phyloP scores from a whole-genome alignment of 2,329 filamentous ascomycete genomes.

The Trichophyton equinum region DNA sequence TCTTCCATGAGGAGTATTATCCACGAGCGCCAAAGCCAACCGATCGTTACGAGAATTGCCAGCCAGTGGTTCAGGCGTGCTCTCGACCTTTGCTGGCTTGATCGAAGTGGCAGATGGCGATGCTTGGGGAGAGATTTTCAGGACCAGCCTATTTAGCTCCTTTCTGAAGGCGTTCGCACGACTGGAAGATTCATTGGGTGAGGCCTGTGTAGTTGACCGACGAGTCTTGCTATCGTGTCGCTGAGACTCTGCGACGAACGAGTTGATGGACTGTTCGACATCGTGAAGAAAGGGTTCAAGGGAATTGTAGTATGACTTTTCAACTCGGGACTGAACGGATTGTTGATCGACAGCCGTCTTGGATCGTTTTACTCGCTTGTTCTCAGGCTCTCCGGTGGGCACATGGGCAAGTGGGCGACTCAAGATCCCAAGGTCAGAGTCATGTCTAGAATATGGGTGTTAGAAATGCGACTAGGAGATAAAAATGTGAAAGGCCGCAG shows the following conservation, averaged over 20 bases:
- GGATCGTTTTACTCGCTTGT: constrained; percentile 32
- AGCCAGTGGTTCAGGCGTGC: constrained; percentile 13
- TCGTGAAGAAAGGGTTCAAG: constrained; percentile 32
- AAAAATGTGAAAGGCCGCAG: not conserved
- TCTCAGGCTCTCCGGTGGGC: constrained; percentile 28
- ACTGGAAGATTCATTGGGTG: constrained; percentile 24
- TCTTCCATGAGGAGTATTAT: constrained; percentile 58
- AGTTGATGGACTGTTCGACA: constrained; percentile 29
- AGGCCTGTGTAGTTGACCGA: constrained; percentile 16
- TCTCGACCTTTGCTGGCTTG: constrained; percentile 25
- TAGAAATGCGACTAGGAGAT: constrained; percentile 4
- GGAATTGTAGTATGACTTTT: constrained; percentile 27
- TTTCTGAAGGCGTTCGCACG: constrained; percentile 48
- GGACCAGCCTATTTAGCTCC: constrained; percentile 49
- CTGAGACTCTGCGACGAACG: constrained; percentile 28
- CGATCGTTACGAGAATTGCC: constrained; percentile 33
- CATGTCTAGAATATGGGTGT: constrained; percentile 26
- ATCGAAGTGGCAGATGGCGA: constrained; percentile 19
- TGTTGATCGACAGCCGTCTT: constrained; percentile 14
- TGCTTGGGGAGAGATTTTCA: constrained; percentile 44
- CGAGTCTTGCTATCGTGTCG: constrained; percentile 17
- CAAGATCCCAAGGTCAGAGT: constrained; percentile 33
- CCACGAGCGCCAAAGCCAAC: constrained; percentile 62
- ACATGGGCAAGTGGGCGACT: constrained; percentile 26
- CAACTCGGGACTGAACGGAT: constrained; percentile 29